Evolutionary conservation across 768 basidiomycete genomes (phyloP), one percentile per base, ranked within the genome.

Genomic region (Termitomyces sp.): DNA sequence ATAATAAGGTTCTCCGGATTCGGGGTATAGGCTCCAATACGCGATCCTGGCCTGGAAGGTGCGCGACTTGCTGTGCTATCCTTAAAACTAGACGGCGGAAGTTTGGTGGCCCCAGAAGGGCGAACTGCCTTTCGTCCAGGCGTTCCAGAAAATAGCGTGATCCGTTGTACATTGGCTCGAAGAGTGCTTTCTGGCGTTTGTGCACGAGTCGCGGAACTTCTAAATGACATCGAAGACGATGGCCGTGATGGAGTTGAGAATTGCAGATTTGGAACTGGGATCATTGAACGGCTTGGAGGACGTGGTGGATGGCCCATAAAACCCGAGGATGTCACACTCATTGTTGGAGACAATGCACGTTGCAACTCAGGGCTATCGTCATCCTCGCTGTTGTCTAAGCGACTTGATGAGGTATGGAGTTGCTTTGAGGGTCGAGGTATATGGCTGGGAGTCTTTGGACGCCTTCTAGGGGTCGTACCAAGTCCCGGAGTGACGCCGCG

Each of bases 271-370:
- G 91, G 91, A 28, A 91, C 79, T 23, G 91, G 91, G 57, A 93
- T 91, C 83, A 84, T 88, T 5, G 92, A 93, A 56, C 88, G 82
- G 66, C 91, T 91, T 1, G 91, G 89, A 32, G 91, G 91, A 36
- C 91, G 81, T 12, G 85, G 81, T 32, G 84, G 83, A 67, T 85
- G 87, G 14, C 70, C 65, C 43, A 33, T 36, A 48, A 69, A 74
- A 33, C 63, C 74, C 50, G 68, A 75, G 1, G 83, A 81, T 23
- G 80, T 59, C 23, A 64, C 76, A 53, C 77, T 79, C 16, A 75
- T 67, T 20, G 85, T 75, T 5, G 88, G 85, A 1, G 90, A 91
- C 59, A 88, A 75, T 1, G 88, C 80, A 46, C 89, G 84, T 61
- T 82, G 82, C 75, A 82, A 79, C 16, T 64, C 56, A 16, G 63